A percentile compares a stretch with the other conserved stretches of the same genome.
Conservation (phyloP, 2,329 filamentous ascomycete species). For the Kalaharituber pfeilii region DNA sequence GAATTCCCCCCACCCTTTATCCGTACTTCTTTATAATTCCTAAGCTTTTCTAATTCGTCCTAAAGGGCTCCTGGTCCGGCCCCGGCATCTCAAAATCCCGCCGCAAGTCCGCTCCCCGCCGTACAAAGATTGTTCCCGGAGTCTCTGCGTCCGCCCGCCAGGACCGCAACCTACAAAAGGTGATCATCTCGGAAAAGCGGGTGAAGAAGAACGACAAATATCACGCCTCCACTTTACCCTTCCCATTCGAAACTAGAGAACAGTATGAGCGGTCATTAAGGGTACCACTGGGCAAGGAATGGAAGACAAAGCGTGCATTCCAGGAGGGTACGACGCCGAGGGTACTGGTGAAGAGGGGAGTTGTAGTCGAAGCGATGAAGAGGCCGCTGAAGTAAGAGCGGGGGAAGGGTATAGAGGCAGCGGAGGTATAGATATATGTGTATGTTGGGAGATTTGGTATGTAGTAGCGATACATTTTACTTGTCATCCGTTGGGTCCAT, state of each 20-base stretch:
- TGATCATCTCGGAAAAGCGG: slow-evolving; percentile 84
- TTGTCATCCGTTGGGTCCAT: too few relatives aligned
- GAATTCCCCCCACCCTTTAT: too few relatives aligned
- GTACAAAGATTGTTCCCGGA: slow-evolving; percentile 51
- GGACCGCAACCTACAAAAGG: slow-evolving; percentile 63
- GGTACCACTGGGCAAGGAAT: slow-evolving; percentile 79
- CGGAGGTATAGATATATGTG: too few relatives aligned
- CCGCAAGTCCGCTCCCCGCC: slow-evolving; percentile 24
- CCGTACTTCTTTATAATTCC: too few relatives aligned
- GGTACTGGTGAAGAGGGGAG: slow-evolving; percentile 75
- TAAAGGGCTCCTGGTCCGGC: too few relatives aligned
- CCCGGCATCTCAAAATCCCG: slow-evolving; percentile 39
- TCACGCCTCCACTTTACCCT: slow-evolving; percentile 64
- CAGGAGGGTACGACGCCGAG: slow-evolving; percentile 78
- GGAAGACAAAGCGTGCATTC: slow-evolving; percentile 90
- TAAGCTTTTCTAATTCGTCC: too few relatives aligned
- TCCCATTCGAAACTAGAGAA: slow-evolving; percentile 69
- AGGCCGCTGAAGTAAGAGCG: slow-evolving; percentile 38
- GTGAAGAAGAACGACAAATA: slow-evolving; percentile 86
- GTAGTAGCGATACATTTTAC: too few relatives aligned
- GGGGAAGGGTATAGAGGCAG: neutral
- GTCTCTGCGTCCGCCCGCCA: slow-evolving; percentile 60
- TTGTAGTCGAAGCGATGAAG: slow-evolving; percentile 63
- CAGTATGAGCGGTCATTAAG: slow-evolving; percentile 84
- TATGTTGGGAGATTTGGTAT: too few relatives aligned